Base-by-base conservation (phyloP, 2,329 filamentous ascomycete genomes). In the Hirsutella minnesotensis region DNA sequence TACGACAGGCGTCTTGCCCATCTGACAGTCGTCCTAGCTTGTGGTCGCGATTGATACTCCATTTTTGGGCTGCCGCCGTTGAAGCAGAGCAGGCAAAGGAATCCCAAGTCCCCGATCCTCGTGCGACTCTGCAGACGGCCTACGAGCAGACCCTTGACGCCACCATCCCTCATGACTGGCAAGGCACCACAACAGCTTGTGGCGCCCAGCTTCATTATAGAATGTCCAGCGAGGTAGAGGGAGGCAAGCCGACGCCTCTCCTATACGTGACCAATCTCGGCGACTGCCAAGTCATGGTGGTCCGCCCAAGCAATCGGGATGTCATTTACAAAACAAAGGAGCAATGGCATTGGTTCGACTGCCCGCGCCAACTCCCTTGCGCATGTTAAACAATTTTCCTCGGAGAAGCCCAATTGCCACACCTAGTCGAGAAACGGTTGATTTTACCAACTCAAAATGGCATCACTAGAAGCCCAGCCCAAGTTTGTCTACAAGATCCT, bases 321-420 rank as follows among this genome's bases (percentile, higher is more conserved):
- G 68, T 94, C 21, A 59, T 96, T n/a, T 95, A 86, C 65, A 88
- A 86, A 55, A 92, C 89, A 2, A 76, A 73, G 43, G 89, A 95
- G 62, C 89, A 96, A 63, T 98, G 90, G 89, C 92, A 98, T 66
- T 96, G 90, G 87, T 96, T 98, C 60, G 92, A 98, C 63, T 98
- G 92, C 57, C 92, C 92, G 7, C 77, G 87, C 46, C 92, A 98
- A 62, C 72, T 98, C n/a, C n/a, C n/a, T n/a, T n/a, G n/a, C n/a
- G n/a, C n/a, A n/a, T n/a, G n/a, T n/a, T n/a, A n/a, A n/a, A n/a
- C n/a, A n/a, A n/a, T n/a, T n/a, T n/a, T n/a, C n/a, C n/a, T n/a
- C n/a, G n/a, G n/a, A n/a, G n/a, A n/a, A n/a, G n/a, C n/a, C n/a
- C n/a, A n/a, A n/a, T n/a, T n/a, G n/a, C n/a, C n/a, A n/a, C n/a